Base-by-base conservation (phyloP, 371 early-diverging fungal genomes). In the Apophysomyces variabilis region DNA sequence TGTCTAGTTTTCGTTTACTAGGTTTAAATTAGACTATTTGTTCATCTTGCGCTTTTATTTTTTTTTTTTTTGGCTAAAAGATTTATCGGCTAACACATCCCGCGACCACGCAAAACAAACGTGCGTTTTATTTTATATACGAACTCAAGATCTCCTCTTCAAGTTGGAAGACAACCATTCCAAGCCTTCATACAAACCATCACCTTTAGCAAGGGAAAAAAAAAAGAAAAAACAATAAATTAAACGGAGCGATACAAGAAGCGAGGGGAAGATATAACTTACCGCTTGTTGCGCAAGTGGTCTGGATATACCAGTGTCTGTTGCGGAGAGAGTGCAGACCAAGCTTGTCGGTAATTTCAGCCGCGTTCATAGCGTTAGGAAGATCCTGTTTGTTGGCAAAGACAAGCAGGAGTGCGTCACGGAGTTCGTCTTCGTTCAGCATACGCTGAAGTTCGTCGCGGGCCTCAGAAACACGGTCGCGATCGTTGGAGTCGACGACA, bases 371-470 rank as follows among this genome's bases (percentile, higher is more conserved):
- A 60, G 97, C 96, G 21, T 96, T 95, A 35, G 87, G 88, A 87
- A 96, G 87, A 85, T 98, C 99, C 84, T 95, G 97, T 85, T 98
- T 97, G 84, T 97, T 96, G 61, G 98, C 97, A 80, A 96, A 90
- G 60, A 98, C 97, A 66, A 96, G 82, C 76, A 98, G 82, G 59
- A 93, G 87, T 9, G 96, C 91, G 65, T 95, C 93, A 66, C 89
- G 87, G 62, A 98, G 85, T 70, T 98, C 99, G 67, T 96, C 97
- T 85, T 98, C 99, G 62, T 89, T 89, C 64, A 94, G 77, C 93
- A 95, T 94, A 35, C 89, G 81, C 66, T 90, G 86, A 71, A 98
- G 85, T 77, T 98, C 99, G 66, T 96, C 94, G 65, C 92, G 88
- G 54, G 92, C 86, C 38, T 93, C 92, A 62, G 87, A 85, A 62